phyloP scores from a whole-genome alignment of 2,329 filamentous ascomycete species.

The Penicillium crustosum region DNA sequence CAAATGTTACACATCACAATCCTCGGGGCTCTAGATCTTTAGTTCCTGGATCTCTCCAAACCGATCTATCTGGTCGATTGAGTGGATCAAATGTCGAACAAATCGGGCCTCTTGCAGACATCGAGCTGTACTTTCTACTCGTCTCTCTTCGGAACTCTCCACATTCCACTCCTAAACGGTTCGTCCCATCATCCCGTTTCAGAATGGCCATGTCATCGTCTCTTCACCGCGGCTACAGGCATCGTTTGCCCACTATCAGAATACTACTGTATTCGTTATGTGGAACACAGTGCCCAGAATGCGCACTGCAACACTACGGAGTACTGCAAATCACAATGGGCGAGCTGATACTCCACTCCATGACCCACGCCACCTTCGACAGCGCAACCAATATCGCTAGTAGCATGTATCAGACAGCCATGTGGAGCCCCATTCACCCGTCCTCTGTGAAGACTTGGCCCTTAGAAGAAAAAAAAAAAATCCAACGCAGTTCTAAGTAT shows the following conservation, averaged over 20 bases:
- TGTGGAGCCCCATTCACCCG: not conserved
- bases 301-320: not conserved
- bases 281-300: not conserved
- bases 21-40: slow-evolving; percentile 5
- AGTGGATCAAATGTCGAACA: slow-evolving; percentile 9
- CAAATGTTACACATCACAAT: slow-evolving; percentile 29
- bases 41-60: slow-evolving; percentile 21
- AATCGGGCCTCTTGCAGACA: slow-evolving; percentile 1
- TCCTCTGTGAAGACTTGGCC: not conserved
- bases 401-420: not conserved
- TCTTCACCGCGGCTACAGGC: slow-evolving; percentile 3
- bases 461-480: not conserved
- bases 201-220: slow-evolving; percentile 11
- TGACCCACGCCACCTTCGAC: not conserved
- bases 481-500: slow-evolving; percentile 1
- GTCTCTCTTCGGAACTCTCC: slow-evolving; percentile 1
- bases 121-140: slow-evolving; percentile 1
- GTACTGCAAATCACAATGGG: not conserved
- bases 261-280: not conserved
- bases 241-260: not conserved
- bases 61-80: slow-evolving; percentile 19
- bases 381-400: not conserved
- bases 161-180: slow-evolving; percentile 15
- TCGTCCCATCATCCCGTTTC: slow-evolving; percentile 9
- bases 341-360: not conserved